phyloP scores from a whole-genome alignment of 2,329 filamentous ascomycete species.

The Emericellopsis cladophorae region DNA sequence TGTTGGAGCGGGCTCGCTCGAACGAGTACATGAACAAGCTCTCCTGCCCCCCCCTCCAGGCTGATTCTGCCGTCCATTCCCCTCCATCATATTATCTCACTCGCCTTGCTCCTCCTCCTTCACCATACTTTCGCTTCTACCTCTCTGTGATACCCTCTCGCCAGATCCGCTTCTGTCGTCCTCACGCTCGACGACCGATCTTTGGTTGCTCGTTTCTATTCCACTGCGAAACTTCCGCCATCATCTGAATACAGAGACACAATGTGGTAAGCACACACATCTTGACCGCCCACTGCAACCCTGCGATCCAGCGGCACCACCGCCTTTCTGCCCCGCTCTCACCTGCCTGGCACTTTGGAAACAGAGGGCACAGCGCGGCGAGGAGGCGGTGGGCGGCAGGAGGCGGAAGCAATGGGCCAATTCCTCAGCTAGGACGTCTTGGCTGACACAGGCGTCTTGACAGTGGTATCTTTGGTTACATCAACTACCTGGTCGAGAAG shows the following conservation, averaged over 20 bases:
- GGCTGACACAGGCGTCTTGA: slow-evolving; percentile 13
- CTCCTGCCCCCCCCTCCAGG: neutral
- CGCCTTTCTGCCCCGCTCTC: slow-evolving; percentile 3
- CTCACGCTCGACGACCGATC: too few species aligned
- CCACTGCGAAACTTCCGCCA: neutral
- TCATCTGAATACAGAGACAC: slow-evolving; percentile 2
- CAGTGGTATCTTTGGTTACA: slow-evolving; percentile 95
- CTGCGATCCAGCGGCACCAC: neutral
- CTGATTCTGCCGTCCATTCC: neutral
- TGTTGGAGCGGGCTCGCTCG: too few species aligned
- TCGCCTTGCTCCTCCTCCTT: neutral
- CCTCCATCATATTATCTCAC: neutral
- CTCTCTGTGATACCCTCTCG: slow-evolving; percentile 3
- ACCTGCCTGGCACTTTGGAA: neutral
- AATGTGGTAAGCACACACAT: slow-evolving; percentile 9
- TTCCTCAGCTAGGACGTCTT: slow-evolving; percentile 1
- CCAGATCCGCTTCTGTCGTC: neutral
- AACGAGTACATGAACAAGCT: neutral
- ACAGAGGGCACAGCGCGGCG: neutral
- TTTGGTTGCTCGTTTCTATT: too few species aligned
- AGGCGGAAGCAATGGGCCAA: neutral
- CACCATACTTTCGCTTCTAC: slow-evolving; percentile 1
- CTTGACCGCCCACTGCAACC: neutral
- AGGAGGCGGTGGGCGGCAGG: neutral
- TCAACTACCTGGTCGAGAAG: slow-evolving; percentile 99